Evolutionary conservation across 441 rosid genomes (phyloP).

Genomic region (Capsella rubella): DNA sequence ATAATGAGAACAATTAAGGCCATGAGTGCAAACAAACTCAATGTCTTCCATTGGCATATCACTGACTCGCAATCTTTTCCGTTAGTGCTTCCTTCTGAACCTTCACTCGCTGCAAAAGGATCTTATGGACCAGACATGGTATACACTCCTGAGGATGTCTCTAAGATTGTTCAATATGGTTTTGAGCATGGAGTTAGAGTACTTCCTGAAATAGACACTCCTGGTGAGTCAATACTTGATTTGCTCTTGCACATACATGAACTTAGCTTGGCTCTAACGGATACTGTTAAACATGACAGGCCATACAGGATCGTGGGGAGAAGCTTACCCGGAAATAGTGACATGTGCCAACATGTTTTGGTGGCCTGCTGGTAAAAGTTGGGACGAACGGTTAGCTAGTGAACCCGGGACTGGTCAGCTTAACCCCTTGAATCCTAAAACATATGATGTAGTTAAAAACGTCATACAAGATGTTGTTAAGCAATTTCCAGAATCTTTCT

Average conservation of each 20-base stretch:
- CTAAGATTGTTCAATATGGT: slow-evolving; percentile 61
- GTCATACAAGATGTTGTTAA: slow-evolving; percentile 55
- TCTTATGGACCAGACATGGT: slow-evolving; percentile 72
- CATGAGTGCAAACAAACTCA: slow-evolving; percentile 82
- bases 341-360: slow-evolving; percentile 86
- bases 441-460: slow-evolving; percentile 68
- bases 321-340: slow-evolving; percentile 81
- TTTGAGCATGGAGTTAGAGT: slow-evolving; percentile 83
- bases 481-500: slow-evolving; percentile 75
- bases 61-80: slow-evolving; percentile 93
- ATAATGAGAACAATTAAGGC: slow-evolving; percentile 70
- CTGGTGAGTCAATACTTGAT: slow-evolving; percentile 60
- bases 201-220: slow-evolving; percentile 81
- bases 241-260: not conserved
- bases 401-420: slow-evolving; percentile 93
- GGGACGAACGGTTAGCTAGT: slow-evolving; percentile 75
- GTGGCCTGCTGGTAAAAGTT: slow-evolving; percentile 71
- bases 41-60: slow-evolving; percentile 92
- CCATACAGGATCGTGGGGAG: slow-evolving; percentile 90
- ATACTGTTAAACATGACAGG: slow-evolving; percentile 49
- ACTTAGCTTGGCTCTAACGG: slow-evolving; percentile 16
- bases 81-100: slow-evolving; percentile 74
- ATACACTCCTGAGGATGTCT: slow-evolving; percentile 69
- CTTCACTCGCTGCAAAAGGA: slow-evolving; percentile 74
- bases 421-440: slow-evolving; percentile 73